Percentiles rank a stretch among this genome's conserved stretches.
These are phyloP conservation scores for Candida boidinii DNA, from an alignment of 805 yeast genomes.

Conservation along the genomic window DNA sequence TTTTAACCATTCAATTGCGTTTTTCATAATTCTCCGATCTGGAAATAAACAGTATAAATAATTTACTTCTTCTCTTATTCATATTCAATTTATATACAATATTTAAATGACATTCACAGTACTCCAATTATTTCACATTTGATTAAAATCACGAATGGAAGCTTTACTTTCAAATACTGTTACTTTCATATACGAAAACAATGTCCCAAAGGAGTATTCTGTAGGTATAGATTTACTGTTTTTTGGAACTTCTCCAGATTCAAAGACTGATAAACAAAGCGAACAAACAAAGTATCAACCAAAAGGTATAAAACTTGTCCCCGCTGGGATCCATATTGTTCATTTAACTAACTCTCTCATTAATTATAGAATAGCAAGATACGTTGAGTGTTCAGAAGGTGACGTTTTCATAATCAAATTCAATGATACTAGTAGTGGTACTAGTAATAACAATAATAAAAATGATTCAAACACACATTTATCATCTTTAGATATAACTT, in stretches of 20 bases:
- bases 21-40: too few relatives aligned
- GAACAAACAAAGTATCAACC: constrained; percentile 4
- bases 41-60: background rate
- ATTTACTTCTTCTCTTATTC: background rate
- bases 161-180: constrained; percentile 3
- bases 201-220: constrained; percentile 7
- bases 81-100: background rate
- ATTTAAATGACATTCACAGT: background rate
- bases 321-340: constrained; percentile 43
- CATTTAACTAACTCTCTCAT: constrained; percentile 35
- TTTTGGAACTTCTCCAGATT: constrained; percentile 5
- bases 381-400: constrained; percentile 25
- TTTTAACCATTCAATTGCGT: too few relatives aligned
- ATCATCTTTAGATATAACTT: too few relatives aligned
- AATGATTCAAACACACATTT: too few relatives aligned
- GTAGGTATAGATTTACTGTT: constrained; percentile 19
- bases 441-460: too few relatives aligned
- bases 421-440: background rate
- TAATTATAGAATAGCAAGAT: constrained; percentile 34
- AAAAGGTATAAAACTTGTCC: constrained; percentile 43
- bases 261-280: too few relatives aligned
- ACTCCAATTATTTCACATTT: background rate
- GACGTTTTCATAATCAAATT: constrained; percentile 11
- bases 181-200: constrained; percentile 6
- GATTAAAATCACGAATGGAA: background rate